Evolutionary conservation across 768 basidiomycete genomes (phyloP), one percentile per base, ranked within the genome.

Genomic region (Xanthoconium purpureum): DNA sequence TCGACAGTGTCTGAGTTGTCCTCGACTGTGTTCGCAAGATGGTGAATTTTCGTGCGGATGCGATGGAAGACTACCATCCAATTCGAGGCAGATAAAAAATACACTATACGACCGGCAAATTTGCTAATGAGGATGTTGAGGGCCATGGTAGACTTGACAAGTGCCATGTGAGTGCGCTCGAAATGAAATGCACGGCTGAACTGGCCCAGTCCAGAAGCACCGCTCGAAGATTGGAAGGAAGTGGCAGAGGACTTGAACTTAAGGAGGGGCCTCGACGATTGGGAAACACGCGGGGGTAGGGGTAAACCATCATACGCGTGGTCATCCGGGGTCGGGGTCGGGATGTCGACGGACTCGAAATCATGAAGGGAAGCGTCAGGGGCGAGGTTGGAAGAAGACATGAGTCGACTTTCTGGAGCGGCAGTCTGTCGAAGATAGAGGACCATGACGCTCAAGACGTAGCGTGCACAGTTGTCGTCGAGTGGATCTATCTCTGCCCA

Each of bases 21-120:
- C 39, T 85, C 85, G 9, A 68, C 45, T 8, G 73, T 71, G 46
- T 72, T 73, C 0, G 87, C 85, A 29, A 94, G 78, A 55, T 76
- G 75, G 43, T 84, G 81, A 33, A 94, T 87, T 72, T 87, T 88
- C 44, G 75, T 72, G 44, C 85, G 81, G 52, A 95, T 79, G 32
- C 91, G 80, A 20, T 78, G 71, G 62, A 89, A 84, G 15, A 96
- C 87, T 9, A 89, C 81, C 50, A 73, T 69, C 92, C 94, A 97
- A 69, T 96, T 95, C 13, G 88, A 88, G 1, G 89, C 87, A 3
- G 94, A 94, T 17, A 98, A 79, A 66, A 88, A 87, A 66, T 89
- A 94, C 29, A 96, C 81, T 58, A 95, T 85, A 47, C 87, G 83
- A 12, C 89, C 88, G 20, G 88, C 81, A 62, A 81, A 90, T 66